These are phyloP conservation scores for Gomphus bonarii DNA, from an alignment of 1,284 basidiomycete species.

Conservation along the genomic window DNA sequence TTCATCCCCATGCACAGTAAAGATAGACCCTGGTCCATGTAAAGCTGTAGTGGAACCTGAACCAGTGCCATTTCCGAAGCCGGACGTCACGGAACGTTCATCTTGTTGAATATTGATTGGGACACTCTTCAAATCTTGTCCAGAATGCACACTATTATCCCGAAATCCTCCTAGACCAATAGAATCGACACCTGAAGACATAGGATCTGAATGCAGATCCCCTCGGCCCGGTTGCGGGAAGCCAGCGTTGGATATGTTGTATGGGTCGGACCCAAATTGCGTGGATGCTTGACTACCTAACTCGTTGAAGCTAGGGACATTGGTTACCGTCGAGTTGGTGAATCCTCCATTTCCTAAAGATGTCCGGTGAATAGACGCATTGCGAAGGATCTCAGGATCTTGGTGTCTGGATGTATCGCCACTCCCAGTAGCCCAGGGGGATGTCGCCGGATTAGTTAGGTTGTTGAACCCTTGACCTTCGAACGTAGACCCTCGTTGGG, in stretches of 20 bases:
- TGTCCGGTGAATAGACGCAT: background rate
- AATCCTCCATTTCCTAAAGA: background rate
- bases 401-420: background rate
- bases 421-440: slow-evolving; percentile 2
- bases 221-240: background rate
- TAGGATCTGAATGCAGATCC: background rate
- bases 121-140: background rate
- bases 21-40: background rate
- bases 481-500: slow-evolving; percentile 1
- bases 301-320: background rate
- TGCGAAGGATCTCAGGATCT: background rate
- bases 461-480: background rate
- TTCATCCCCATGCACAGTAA: background rate
- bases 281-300: background rate
- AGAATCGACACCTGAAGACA: background rate
- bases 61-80: background rate
- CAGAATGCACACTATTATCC: background rate
- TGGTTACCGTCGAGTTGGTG: background rate
- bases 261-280: background rate
- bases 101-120: background rate
- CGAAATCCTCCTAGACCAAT: background rate
- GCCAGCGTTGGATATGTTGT: background rate
- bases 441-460: background rate
- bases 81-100: background rate
- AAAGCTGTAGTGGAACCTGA: background rate